Conservation (phyloP, 2,329 filamentous ascomycete genomes). For the Monosporascus ibericus region DNA sequence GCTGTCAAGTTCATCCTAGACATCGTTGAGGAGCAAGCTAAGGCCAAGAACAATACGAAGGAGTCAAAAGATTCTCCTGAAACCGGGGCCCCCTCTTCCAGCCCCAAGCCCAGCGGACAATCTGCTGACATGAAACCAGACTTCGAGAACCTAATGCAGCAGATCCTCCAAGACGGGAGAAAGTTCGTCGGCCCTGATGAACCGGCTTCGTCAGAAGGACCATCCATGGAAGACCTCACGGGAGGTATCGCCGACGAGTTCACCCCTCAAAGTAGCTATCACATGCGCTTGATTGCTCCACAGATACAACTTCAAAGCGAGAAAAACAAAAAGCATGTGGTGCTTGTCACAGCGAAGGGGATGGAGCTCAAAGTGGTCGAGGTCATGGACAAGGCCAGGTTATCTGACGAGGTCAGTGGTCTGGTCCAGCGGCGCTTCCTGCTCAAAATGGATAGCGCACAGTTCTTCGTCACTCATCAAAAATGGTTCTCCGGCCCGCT, state of each 20-base stretch:
- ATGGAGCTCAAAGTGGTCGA: conserved; percentile 98
- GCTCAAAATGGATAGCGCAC: conserved; percentile 92
- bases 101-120: conserved; percentile 34
- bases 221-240: conserved; percentile 55
- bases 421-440: conserved; percentile 92
- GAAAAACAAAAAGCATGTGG: conserved; percentile 94
- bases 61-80: conserved; percentile 19
- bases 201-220: conserved; percentile 29
- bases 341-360: conserved; percentile 91
- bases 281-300: conserved; percentile 88
- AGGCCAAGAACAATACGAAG: conserved; percentile 48
- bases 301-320: conserved; percentile 98
- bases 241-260: conserved; percentile 83
- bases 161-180: conserved; percentile 77
- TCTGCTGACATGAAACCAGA: conserved; percentile 56
- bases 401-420: conserved; percentile 89
- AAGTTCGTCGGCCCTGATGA: conserved; percentile 74
- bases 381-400: conserved; percentile 92
- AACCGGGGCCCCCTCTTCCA: conserved; percentile 19
- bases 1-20: conserved; percentile 98
- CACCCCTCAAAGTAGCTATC: conserved; percentile 85
- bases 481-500: conserved; percentile 82
- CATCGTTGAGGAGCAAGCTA: conserved; percentile 90
- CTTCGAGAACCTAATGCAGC: conserved; percentile 78
- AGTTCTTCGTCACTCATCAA: conserved; percentile 95